Base-by-base conservation (phyloP, 768 basidiomycete species). In the Melanogaster broomeanus region DNA sequence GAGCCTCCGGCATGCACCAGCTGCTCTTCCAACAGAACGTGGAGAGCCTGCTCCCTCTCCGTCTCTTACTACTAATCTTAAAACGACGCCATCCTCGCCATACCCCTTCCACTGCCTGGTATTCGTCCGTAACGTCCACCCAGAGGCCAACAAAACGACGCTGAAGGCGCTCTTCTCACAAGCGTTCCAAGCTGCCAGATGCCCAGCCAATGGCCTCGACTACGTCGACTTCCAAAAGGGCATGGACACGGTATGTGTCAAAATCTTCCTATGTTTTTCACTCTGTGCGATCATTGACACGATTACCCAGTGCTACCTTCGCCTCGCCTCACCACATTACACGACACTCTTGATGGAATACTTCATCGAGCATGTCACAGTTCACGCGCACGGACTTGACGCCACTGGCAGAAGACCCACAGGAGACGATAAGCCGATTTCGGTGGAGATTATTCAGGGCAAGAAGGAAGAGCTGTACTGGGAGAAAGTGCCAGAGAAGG, bases 161-260 rank as follows among this genome's bases (percentile, higher is more conserved):
- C 73, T 93, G 15, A 85, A 82, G 38, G 65, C 72, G 3, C 64
- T 90, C 6, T 84, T 91, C 53, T 60, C 73, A 0, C 63, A 61
- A 7, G 75, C 80, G 2, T 76, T 83, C 39, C 44, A 30, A 18
- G 60, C 38, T 1, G 45, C 46, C 13, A 31, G 7, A 40, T 31
- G 37, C 18, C 43, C 30, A 52, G 24, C 48, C 15, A 68, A 70
- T 7, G 80, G 74, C 2, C 65, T 93, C 25, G 87, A 92, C 61
- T 93, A 93, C 49, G 78, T 92, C 16, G 90, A 93, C 67, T 92
- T 81, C 64, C 82, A 64, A 57, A 92, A 90, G 64, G 85, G 87
- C 15, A 83, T 87, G 76, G 83, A 89, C 55, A 77, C 79, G 16
- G 90, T 90, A 59, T 41, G 83, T 42, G 35, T 55, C 43, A 9